These are phyloP conservation scores for Clavispora vitiphila DNA, from an alignment of 805 yeast species.

Conservation along the genomic window DNA sequence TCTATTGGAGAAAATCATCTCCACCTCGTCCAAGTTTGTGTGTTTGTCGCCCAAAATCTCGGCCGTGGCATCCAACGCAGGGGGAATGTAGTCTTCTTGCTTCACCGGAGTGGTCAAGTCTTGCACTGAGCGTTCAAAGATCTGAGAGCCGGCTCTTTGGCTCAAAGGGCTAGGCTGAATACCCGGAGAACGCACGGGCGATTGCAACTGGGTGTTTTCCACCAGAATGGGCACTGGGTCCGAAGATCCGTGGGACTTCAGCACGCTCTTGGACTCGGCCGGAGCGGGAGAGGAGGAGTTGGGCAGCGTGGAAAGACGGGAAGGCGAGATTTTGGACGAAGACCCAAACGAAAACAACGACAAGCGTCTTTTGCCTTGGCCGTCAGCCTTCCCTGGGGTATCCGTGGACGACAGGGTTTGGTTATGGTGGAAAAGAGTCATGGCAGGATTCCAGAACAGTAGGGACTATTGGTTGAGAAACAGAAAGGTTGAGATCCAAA, in stretches of 20 bases:
- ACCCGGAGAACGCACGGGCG: constrained; percentile 13
- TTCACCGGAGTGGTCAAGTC: constrained; percentile 26
- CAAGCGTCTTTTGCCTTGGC: constrained; percentile 15
- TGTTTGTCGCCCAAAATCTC: constrained; percentile 56
- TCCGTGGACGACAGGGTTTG: neutral
- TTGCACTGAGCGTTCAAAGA: constrained; percentile 41
- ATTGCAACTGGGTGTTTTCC: constrained; percentile 6
- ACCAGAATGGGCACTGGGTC: neutral
- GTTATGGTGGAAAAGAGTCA: constrained; percentile 5
- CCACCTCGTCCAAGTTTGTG: constrained; percentile 63
- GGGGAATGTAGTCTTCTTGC: constrained; percentile 68
- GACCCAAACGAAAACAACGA: constrained; percentile 21
- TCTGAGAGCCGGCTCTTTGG: constrained; percentile 22
- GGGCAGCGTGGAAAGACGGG: constrained; percentile 8
- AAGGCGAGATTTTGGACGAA: constrained; percentile 4
- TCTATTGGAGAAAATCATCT: constrained; percentile 57
- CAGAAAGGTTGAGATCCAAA: neutral
- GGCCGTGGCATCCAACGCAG: constrained; percentile 75
- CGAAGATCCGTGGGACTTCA: neutral
- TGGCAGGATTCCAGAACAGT: neutral
- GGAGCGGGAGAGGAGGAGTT: constrained; percentile 11
- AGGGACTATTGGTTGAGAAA: neutral
- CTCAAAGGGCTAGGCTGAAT: constrained; percentile 10
- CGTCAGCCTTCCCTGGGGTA: neutral
- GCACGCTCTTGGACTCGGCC: neutral